Evolutionary conservation across 257 asterid species (phyloP), one percentile per base, ranked within the genome.

Genomic region (Solanum rostratum): DNA sequence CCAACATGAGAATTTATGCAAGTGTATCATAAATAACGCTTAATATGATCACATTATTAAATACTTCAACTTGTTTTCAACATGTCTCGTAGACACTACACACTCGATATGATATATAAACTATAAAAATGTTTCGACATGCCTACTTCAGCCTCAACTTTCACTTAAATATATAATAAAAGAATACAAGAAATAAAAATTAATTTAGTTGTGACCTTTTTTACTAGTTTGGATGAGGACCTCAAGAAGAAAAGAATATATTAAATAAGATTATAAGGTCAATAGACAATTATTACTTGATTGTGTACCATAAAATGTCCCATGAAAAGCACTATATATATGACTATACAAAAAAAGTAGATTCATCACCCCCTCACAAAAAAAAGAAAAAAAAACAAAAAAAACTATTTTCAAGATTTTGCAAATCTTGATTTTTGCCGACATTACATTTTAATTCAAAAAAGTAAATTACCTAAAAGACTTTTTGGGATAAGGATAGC

Each of bases 381-480:
- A 46, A 20, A 6, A 49, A 22, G 1, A 15, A 1, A 15, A 43
- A 33, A 43, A 33, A 11, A 65, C 43, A 65, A 30, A 19, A 37
- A 24, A 2, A 60, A 22, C 80, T 30, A 50, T 79, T 49, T 20
- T 79, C 20, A 14, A 3, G 84, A 79, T 65, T 80, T 30, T 52
- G 27, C 80, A 66, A 66, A 85, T 85, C 87, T 71, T 7, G 14
- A 79, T 30, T 66, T 69, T 80, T 85, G 53, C 87, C 87, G 81
- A 85, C 87, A 85, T 52, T 53, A 19, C 55, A 79, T 13, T 85
- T 84, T 65, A 59, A 84, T 80, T 66, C 82, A 78, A 50, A 27
- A 78, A 78, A 78, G 82, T 50, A 27, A 50, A 7, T 50, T 50
- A 29, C 0, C 46, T 50, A 27, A 2, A 49, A 29, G 19, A 16